Base-by-base conservation (phyloP, 2,329 filamentous ascomycete species). In the Mycosphaerella arachidis region DNA sequence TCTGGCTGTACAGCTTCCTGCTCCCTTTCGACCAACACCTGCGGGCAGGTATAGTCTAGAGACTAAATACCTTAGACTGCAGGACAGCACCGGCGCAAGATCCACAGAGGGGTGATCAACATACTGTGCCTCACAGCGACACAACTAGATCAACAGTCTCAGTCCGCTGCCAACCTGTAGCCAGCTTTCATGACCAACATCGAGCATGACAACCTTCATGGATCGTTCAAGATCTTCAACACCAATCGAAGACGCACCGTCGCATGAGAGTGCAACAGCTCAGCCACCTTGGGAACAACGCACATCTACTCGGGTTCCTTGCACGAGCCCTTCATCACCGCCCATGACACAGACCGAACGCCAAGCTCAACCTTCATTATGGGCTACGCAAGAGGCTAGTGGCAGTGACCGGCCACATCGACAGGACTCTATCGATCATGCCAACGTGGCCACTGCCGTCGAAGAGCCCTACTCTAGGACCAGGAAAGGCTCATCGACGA, bases 231-330 rank as follows among this genome's bases (percentile, higher is more conserved):
- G 16, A 7, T 18, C 31, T 24, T 9, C 52, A 6, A 37, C 52
- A 20, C 30, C 52, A 8, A 54, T 33, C 35, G 27, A 54, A 43
- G 30, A n/a, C 24, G 30, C 27, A 20, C 30, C 10, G 20, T 16
- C 30, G 12, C 24, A 40, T 43, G 52, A 40, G 16, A n/a, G 9
- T 20, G 8, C 52, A 20, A 16, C 16, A 5, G 18, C 31, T 18
- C 33, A 24, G 12, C 65, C 65, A 43, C 65, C 63, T 51, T 67
- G 63, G 65, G 63, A 67, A 48, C 54, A 56, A 24, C 55, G 61
- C 24, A 58, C 48, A 31, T 50, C 65, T 9, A 46, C 63, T 1
- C 59, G 60, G 29, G 63, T 65, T 9, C 63, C 63, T 6, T 65
- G 56, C 56, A 60, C 64, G 29, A 54, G 43, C 30, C 33, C 61